Conservation (phyloP, 2,329 filamentous ascomycete genomes). For the Lasiodiplodia sp. region DNA sequence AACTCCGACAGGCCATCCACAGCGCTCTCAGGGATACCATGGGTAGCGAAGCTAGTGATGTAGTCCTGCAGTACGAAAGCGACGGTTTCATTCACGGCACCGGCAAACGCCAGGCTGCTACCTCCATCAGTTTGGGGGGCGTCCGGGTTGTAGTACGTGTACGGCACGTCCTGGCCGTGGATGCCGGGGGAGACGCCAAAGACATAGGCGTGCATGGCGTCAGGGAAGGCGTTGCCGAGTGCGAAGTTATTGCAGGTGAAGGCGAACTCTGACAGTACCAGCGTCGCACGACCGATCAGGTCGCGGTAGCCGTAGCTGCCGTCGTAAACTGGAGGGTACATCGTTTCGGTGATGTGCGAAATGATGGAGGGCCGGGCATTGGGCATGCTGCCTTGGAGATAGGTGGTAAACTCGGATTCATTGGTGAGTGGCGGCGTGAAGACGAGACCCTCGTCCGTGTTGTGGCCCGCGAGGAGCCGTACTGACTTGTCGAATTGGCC, state of each 20-base stretch:
- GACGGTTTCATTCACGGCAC: conserved; percentile 44
- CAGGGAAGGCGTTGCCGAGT: conserved; percentile 55
- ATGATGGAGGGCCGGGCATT: conserved; percentile 43
- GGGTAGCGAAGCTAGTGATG: conserved; percentile 53
- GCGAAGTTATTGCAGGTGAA: conserved; percentile 63
- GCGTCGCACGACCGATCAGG: conserved; percentile 51
- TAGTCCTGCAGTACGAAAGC: conserved; percentile 56
- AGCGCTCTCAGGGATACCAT: conserved; percentile 46
- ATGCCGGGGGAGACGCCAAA: conserved; percentile 62
- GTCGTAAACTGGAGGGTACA: conserved; percentile 61
- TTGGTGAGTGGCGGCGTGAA: conserved; percentile 36
- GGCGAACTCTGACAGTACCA: conserved; percentile 52
- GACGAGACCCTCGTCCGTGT: conserved; percentile 53
- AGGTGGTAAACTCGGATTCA: conserved; percentile 36
- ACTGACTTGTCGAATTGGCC: conserved; percentile 48
- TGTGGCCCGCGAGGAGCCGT: conserved; percentile 51
- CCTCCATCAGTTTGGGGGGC: conserved; percentile 7
- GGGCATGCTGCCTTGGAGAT: conserved; percentile 40
- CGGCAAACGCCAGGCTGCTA: not conserved
- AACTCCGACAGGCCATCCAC: conserved; percentile 52
- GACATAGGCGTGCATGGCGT: conserved; percentile 59
- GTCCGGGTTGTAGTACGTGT: conserved; percentile 58
- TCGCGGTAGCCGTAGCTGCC: conserved; percentile 56
- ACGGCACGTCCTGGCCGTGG: conserved; percentile 61
- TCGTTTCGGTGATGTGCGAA: conserved; percentile 51